phyloP scores from a whole-genome alignment of 2,329 filamentous ascomycete genomes.

The Tolypocladium tropicale region DNA sequence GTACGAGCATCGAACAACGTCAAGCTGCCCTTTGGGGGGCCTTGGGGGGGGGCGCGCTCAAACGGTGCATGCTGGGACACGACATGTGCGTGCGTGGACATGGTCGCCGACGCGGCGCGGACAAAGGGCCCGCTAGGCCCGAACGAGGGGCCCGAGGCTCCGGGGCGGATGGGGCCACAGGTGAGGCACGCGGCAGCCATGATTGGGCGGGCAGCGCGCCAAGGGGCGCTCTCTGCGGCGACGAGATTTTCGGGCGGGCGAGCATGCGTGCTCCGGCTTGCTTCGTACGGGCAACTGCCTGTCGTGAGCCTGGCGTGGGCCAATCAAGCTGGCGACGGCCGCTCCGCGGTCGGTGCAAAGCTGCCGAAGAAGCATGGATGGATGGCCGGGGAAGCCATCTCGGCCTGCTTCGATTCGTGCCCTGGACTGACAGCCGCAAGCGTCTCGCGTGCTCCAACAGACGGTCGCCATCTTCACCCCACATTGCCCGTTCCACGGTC shows the following conservation, averaged over 20 bases:
- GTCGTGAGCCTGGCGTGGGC: no score
- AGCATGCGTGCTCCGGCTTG: not conserved
- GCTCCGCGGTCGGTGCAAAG: not conserved
- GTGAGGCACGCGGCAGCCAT: not conserved
- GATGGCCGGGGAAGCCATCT: no score
- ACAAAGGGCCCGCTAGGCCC: conserved; percentile 4
- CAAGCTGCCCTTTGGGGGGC: not conserved
- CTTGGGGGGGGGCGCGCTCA: not conserved
- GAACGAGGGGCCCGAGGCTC: not conserved
- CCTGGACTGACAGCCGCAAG: no score
- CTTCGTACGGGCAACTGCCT: no score
- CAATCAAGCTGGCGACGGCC: not conserved
- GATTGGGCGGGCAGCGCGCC: not conserved
- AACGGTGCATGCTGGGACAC: not conserved
- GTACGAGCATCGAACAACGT: not conserved
- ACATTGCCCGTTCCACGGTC: not conserved
- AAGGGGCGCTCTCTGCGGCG: no score
- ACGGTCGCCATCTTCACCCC: not conserved
- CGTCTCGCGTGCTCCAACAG: not conserved
- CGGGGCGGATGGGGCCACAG: not conserved
- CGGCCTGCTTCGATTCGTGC: not conserved
- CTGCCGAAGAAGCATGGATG: no score
- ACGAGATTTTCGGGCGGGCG: not conserved
- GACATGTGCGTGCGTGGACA: conserved; percentile 3
- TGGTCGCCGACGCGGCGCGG: conserved; percentile 2